Conservation (phyloP, 345 rosid genomes). For the Noccaea caerulescens region DNA sequence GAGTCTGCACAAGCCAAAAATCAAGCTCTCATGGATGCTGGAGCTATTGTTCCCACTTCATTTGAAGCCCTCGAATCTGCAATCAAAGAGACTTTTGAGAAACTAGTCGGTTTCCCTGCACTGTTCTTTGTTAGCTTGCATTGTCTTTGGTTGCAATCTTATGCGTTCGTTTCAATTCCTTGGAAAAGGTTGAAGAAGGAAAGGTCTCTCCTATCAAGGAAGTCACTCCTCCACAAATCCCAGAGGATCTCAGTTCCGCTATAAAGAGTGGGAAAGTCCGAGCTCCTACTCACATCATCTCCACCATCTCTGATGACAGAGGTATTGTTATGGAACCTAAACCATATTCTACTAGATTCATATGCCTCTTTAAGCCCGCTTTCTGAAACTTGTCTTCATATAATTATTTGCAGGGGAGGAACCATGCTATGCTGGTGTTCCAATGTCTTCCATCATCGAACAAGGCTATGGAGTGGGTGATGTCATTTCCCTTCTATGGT, state of each 20-base stretch:
- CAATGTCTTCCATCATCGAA: slow-evolving; percentile 95
- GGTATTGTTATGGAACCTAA: slow-evolving; percentile 48
- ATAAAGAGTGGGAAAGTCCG: slow-evolving; percentile 98
- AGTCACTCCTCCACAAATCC: slow-evolving; percentile 85
- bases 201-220: slow-evolving; percentile 81
- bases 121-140: slow-evolving; percentile 4
- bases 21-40: slow-evolving; percentile 88
- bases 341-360: not conserved
- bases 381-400: slow-evolving; percentile 1
- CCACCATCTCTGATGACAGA: slow-evolving; percentile 97
- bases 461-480: slow-evolving; percentile 94
- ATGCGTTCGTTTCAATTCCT: slow-evolving; percentile 13
- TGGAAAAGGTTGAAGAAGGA: slow-evolving; percentile 70
- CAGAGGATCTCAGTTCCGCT: slow-evolving; percentile 92
- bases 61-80: slow-evolving; percentile 79
- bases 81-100: slow-evolving; percentile 87
- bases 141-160: slow-evolving; percentile 20
- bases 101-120: slow-evolving; percentile 58
- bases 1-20: slow-evolving; percentile 99
- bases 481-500: slow-evolving; percentile 93
- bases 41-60: slow-evolving; percentile 95
- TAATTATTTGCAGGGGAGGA: slow-evolving; percentile 71
- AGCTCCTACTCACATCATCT: slow-evolving; percentile 95
- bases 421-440: slow-evolving; percentile 98
- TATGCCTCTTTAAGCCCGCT: not conserved